These are phyloP conservation scores for Wickerhamomyces pijperi DNA, from an alignment of 805 yeast genomes.

Conservation along the genomic window DNA sequence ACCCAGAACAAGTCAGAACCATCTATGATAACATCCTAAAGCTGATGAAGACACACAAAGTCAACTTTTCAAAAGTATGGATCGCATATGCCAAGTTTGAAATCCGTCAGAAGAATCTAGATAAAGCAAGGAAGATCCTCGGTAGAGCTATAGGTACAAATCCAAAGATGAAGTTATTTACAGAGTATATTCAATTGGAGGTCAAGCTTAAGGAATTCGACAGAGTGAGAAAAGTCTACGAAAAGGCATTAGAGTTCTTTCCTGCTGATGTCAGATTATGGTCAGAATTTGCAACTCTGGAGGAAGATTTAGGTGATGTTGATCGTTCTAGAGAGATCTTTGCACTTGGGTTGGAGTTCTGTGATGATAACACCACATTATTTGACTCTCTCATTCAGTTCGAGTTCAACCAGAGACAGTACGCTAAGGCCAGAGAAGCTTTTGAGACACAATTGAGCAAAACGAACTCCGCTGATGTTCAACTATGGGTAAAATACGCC, in stretches of 20 bases:
- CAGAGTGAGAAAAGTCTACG: constrained; percentile 63
- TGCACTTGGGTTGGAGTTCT: constrained; percentile 32
- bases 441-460: constrained; percentile 27
- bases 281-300: constrained; percentile 59
- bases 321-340: constrained; percentile 58
- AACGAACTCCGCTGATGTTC: no score
- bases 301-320: constrained; percentile 52
- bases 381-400: constrained; percentile 40
- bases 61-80: constrained; percentile 74
- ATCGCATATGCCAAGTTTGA: constrained; percentile 59
- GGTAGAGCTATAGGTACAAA: constrained; percentile 65
- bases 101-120: constrained; percentile 44
- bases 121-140: constrained; percentile 50
- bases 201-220: constrained; percentile 64
- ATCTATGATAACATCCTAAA: constrained; percentile 40
- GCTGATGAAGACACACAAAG: constrained; percentile 40
- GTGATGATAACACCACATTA: constrained; percentile 12
- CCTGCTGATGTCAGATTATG: constrained; percentile 36
- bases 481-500: no score
- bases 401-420: constrained; percentile 50
- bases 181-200: constrained; percentile 60
- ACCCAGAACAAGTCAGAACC: constrained; percentile 29
- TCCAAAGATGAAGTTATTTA: constrained; percentile 49
- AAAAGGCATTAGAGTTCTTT: constrained; percentile 45
- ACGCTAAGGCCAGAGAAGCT: constrained; percentile 40